Conservation (phyloP, 768 basidiomycete genomes). For the Leccinum pellstonianum region DNA sequence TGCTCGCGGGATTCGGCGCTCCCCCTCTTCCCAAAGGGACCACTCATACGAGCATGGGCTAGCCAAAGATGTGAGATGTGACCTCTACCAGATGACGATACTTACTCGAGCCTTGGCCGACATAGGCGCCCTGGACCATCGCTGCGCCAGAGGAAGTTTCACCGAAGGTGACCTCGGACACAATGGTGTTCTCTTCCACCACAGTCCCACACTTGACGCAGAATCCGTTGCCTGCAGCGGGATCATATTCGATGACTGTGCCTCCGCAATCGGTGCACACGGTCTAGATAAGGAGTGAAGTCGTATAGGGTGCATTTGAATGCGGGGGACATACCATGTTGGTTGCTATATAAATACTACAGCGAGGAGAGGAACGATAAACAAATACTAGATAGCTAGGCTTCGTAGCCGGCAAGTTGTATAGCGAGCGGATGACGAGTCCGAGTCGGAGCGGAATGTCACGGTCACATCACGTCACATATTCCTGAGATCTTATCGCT, state of each 20-base stretch:
- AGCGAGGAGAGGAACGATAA: background rate
- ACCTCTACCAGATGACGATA: conserved; percentile 15
- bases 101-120: conserved; percentile 88
- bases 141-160: conserved; percentile 91
- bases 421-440: background rate
- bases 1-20: conserved; percentile 84
- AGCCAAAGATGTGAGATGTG: background rate
- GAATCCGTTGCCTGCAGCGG: conserved; percentile 81
- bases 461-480: conserved; percentile 16
- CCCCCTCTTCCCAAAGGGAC: conserved; percentile 78
- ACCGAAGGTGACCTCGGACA: conserved; percentile 93
- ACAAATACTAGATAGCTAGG: background rate
- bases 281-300: conserved; percentile 38
- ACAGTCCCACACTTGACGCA: conserved; percentile 88
- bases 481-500: conserved; percentile 9
- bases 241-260: conserved; percentile 81
- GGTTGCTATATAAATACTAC: background rate
- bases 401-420: background rate
- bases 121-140: conserved; percentile 92
- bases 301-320: background rate
- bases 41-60: conserved; percentile 83
- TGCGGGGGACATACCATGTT: conserved; percentile 19
- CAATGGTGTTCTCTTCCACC: conserved; percentile 89
- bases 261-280: conserved; percentile 78
- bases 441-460: background rate